Base-by-base conservation (phyloP, 2,329 filamentous ascomycete species). In the Dissoconium aciculare region DNA sequence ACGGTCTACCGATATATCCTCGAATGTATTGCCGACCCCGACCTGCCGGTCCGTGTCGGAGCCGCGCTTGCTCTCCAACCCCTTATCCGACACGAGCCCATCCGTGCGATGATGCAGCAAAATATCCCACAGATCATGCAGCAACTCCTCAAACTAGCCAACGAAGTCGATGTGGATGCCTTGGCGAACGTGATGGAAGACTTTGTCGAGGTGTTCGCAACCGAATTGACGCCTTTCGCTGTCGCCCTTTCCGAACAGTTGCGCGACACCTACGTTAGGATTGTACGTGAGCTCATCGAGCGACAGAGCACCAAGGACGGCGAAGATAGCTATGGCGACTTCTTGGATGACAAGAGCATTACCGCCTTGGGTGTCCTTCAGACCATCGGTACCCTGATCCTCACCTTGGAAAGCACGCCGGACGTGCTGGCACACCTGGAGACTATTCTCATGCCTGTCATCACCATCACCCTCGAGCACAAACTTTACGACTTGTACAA, bases 81-180 rank as follows among this genome's bases (percentile, higher is more conserved):
- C 25, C 70, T 98, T 24, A 98, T 98, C 51, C 72, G 89, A 41
- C 89, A 98, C 59, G 85, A 95, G 45, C 70, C 89, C 31, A 94
- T 98, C 50, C 78, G 85, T 34, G 78, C 75, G 24, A 89, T 81
- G 57, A 95, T 98, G 89, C 85, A 94, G 59, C 75, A 85, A 50
- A 94, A 85, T 54, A 98, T 98, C 43, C 85, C 89, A 11, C 91
- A 92, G 49, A 95, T 98, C 50, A 98, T 98, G 89, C 91, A 95
- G 59, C 87, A 98, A 58, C 69, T 98, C 10, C 67, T 98, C 32
- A 95, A 95, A 62, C 65, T 98, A 34, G 87, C 89, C 15, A 98
- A 98, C 51, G 89, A 98, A 58, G 89, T 91, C 35, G 89, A 98
- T 52, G 87, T 98, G 28, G 89, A 98, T 56, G 85, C 89, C 4